Base-by-base conservation (phyloP, 768 basidiomycete genomes). In the Rhizopogon vulgaris region DNA sequence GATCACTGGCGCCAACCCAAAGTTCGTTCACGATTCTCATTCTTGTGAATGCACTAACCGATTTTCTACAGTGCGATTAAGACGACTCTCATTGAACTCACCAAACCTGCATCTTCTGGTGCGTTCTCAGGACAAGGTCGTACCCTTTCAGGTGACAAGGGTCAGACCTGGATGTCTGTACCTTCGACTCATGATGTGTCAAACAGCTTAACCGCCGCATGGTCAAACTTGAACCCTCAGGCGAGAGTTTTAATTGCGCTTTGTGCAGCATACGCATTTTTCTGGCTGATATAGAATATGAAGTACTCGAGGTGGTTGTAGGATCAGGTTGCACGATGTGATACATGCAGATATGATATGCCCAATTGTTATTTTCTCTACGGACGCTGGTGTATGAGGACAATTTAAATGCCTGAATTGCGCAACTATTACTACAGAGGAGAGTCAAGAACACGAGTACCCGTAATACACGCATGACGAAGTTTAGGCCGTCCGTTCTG, bases 41-140 rank as follows among this genome's bases (percentile, higher is more conserved):
- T 28, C 41, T 25, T 15, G 4, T 40, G 52, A 37, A 37, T 50
- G 32, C 36, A 14, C 49, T 58, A 34, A 51, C 53, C 24, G 36
- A 36, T 28, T 18, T 55, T 22, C 40, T 46, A 22, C 48, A 91
- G 89, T 12, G 82, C 66, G 10, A 71, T 93, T 17, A 81, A 89
- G 55, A 72, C 69, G 30, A 74, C 82, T 28, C 53, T 93, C 24
- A 71, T 72, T 24, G 78, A 73, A 52, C 80, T 85, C 61, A 64
- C 84, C 14, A 62, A 69, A 2, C 51, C 66, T 27, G 68, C 76
- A 7, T 62, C 72, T 2, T 52, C 70, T 22, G 61, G 70, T 37
- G 72, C 79, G 38, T 93, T 93, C 64, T 63, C 79, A 22, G 90
- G 90, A 3, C 77, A 77, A 61, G 90, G 90, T 22, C 83, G 84